A percentile compares a stretch with the other conserved stretches of the same genome.
These are phyloP conservation scores for Podila clonocystis DNA, from an alignment of 192 early-diverging fungal species.

Conservation along the genomic window DNA sequence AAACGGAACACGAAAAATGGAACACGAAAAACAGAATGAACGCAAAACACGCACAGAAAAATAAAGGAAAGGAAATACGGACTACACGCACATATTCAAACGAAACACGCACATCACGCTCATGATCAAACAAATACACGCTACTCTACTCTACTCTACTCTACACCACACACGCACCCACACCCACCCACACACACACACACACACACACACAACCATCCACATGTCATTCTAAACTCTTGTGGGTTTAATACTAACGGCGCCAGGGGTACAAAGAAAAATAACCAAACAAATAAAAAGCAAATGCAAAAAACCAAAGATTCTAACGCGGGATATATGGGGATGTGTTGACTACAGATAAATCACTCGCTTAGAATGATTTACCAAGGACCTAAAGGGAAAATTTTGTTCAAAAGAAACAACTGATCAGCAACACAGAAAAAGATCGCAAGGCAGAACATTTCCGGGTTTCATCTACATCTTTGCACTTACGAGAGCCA, in stretches of 20 bases:
- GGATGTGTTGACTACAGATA: background rate
- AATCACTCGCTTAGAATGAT: slow-evolving; percentile 19
- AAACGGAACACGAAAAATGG: background rate
- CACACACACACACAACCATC: background rate
- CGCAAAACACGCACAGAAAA: background rate
- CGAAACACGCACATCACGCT: background rate
- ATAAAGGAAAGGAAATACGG: background rate
- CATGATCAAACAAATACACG: background rate
- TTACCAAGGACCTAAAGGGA: slow-evolving; percentile 28
- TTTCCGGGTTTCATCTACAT: too few relatives aligned
- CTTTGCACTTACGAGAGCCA: slow-evolving; percentile 77
- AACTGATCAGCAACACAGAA: too few relatives aligned
- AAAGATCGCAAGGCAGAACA: too few relatives aligned
- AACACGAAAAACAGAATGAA: background rate
- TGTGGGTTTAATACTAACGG: background rate
- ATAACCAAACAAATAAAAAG: background rate
- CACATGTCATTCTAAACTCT: slow-evolving; percentile 2
- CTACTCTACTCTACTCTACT: background rate
- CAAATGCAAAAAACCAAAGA: background rate
- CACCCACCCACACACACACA: background rate
- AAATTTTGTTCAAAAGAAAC: background rate
- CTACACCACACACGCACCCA: background rate
- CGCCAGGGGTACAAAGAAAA: background rate
- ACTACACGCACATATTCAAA: background rate
- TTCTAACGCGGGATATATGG: background rate